Evolutionary conservation across 2,329 filamentous ascomycete genomes (phyloP).

Genomic region (Monilinia fructicola): DNA sequence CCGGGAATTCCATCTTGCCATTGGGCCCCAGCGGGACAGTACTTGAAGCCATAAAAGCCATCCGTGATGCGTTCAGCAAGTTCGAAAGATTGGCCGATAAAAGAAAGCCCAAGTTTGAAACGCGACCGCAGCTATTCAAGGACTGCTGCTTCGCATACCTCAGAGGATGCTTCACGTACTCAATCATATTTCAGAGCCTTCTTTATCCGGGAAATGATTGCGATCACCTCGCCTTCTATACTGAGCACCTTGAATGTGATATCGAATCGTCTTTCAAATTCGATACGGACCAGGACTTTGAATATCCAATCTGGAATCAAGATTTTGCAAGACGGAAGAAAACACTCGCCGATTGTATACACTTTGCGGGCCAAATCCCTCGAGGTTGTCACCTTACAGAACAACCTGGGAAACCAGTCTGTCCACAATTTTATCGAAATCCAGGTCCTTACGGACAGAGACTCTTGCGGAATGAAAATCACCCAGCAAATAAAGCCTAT

Average conservation of each 20-base stretch:
- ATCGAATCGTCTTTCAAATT: not conserved
- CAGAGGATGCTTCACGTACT: not conserved
- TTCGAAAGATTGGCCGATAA: not conserved
- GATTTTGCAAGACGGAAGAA: not conserved
- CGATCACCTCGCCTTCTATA: not conserved
- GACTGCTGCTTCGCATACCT: conserved; percentile 5
- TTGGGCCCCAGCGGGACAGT: not conserved
- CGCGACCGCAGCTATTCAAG: not conserved
- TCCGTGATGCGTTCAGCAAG: not conserved
- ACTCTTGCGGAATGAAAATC: not conserved
- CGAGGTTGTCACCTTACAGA: not conserved
- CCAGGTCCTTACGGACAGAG: not conserved
- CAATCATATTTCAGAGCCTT: not conserved
- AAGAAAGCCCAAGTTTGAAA: not conserved
- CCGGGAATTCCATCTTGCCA: not conserved
- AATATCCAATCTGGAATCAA: not conserved
- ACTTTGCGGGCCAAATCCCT: not conserved
- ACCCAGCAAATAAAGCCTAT: not conserved
- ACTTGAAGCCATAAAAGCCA: not conserved
- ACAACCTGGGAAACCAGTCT: not conserved
- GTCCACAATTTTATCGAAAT: conserved; percentile 5
- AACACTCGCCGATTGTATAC: conserved; percentile 2
- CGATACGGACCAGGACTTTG: not conserved
- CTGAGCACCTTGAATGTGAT: not conserved
- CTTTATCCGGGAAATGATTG: conserved; percentile 8